phyloP scores from a whole-genome alignment of 495 filamentous ascomycete genomes.

The Evansstolkia leycettana region DNA sequence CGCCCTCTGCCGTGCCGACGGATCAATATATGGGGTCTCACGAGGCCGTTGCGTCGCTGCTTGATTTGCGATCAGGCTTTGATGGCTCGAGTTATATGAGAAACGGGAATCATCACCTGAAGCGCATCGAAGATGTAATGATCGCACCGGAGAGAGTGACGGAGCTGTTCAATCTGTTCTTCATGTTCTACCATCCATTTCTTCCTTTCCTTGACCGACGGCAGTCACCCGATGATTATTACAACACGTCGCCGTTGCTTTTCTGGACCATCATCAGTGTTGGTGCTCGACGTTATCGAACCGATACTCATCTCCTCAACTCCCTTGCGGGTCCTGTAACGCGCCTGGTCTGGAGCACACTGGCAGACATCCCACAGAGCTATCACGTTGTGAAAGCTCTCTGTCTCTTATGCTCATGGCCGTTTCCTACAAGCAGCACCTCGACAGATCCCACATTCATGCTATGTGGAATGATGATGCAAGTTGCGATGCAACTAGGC shows the following conservation, averaged over 20 bases:
- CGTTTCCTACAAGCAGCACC: slow-evolving; percentile 75
- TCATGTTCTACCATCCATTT: slow-evolving; percentile 72
- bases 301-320: slow-evolving; percentile 53
- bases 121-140: slow-evolving; percentile 58
- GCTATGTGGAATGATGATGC: slow-evolving; percentile 83
- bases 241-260: slow-evolving; percentile 57
- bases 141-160: slow-evolving; percentile 59
- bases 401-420: slow-evolving; percentile 83
- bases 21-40: slow-evolving; percentile 68
- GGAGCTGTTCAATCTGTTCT: slow-evolving; percentile 71
- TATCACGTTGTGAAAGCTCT: slow-evolving; percentile 89
- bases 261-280: slow-evolving; percentile 84
- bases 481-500: slow-evolving; percentile 81
- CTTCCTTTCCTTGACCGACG: slow-evolving; percentile 66
- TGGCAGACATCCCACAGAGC: slow-evolving; percentile 72
- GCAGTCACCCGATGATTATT: slow-evolving; percentile 64
- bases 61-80: slow-evolving; percentile 55
- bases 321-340: slow-evolving; percentile 61
- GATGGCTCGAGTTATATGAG: slow-evolving; percentile 35
- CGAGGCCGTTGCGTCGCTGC: slow-evolving; percentile 69
- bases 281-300: slow-evolving; percentile 60
- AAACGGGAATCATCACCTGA: slow-evolving; percentile 31
- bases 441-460: slow-evolving; percentile 84
- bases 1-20: slow-evolving; percentile 29
- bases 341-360: slow-evolving; percentile 66